A percentile compares a stretch with the other conserved stretches of the same genome.
These are phyloP conservation scores for Ogataea chonburiensis DNA, from an alignment of 805 yeast species.

Conservation along the genomic window DNA sequence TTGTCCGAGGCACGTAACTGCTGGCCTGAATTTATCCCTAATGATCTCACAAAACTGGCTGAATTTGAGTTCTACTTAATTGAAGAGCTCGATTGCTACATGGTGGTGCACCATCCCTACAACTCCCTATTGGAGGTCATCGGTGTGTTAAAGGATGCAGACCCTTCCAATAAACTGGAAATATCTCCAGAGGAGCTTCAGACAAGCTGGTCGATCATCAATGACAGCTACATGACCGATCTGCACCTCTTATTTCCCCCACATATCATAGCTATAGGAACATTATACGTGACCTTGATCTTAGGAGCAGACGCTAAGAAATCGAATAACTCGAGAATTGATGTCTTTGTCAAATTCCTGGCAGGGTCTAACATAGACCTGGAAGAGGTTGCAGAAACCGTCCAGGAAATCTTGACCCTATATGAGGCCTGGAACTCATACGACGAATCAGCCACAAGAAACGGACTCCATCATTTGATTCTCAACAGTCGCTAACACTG, in stretches of 20 bases:
- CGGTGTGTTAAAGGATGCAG: slow-evolving; percentile 39
- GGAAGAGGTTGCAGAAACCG: slow-evolving; percentile 73
- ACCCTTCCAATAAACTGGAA: slow-evolving; percentile 18
- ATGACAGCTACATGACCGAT: slow-evolving; percentile 88
- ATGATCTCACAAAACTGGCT: slow-evolving; percentile 86
- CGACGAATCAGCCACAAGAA: slow-evolving; percentile 61
- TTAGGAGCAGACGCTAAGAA: slow-evolving; percentile 40
- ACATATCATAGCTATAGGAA: slow-evolving; percentile 77
- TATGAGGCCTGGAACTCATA: slow-evolving; percentile 88
- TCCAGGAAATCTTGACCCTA: slow-evolving; percentile 78
- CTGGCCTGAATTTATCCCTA: slow-evolving; percentile 95
- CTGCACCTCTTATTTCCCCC: slow-evolving; percentile 83
- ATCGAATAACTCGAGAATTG: slow-evolving; percentile 41
- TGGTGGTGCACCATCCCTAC: slow-evolving; percentile 78
- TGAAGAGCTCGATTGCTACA: slow-evolving; percentile 76
- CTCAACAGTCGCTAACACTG: slow-evolving; percentile 12
- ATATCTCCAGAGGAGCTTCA: slow-evolving; percentile 70
- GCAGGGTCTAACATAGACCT: slow-evolving; percentile 76
- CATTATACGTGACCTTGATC: slow-evolving; percentile 76
- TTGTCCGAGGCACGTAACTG: slow-evolving; percentile 80
- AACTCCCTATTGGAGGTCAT: slow-evolving; percentile 56
- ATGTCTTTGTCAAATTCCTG: slow-evolving; percentile 60
- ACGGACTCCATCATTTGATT: slow-evolving; percentile 41
- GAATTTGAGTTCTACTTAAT: slow-evolving; percentile 93
- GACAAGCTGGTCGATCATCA: slow-evolving; percentile 84